Percentiles rank a stretch among this genome's conserved stretches.
Conservation (phyloP, 2,329 filamentous ascomycete genomes). For the Aspergillus brasiliensis region DNA sequence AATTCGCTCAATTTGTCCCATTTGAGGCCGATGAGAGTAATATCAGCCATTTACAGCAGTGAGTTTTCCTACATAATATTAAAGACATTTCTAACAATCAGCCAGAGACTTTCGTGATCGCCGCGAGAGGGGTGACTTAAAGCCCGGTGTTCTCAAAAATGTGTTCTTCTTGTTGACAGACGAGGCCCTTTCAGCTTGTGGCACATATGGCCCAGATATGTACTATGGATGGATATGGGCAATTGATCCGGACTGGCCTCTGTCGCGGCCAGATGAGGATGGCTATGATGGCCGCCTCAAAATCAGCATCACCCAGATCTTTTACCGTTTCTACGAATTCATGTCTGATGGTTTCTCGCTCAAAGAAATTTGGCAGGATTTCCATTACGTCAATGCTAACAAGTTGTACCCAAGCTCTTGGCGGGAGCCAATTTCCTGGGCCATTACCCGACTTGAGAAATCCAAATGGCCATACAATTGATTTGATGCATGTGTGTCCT, state of each 20-base stretch:
- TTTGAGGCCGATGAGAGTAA: not conserved
- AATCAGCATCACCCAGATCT: constrained; percentile 6
- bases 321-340: constrained; percentile 16
- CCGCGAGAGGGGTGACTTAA: constrained; percentile 7
- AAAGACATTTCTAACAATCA: not conserved
- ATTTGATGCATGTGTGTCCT: too few relatives aligned
- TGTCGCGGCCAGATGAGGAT: constrained; percentile 8
- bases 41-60: not conserved
- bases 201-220: not conserved
- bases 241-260: constrained; percentile 18
- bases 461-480: too few relatives aligned
- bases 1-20: too few relatives aligned
- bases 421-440: too few relatives aligned
- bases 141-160: constrained; percentile 9
- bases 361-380: constrained; percentile 16
- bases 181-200: not conserved
- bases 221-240: constrained; percentile 10
- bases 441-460: too few relatives aligned
- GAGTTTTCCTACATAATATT: not conserved
- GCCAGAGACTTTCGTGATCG: constrained; percentile 8
- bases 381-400: too few relatives aligned
- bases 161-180: constrained; percentile 12
- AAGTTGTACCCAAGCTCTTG: too few relatives aligned
- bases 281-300: constrained; percentile 19
- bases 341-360: constrained; percentile 14